These are phyloP conservation scores for Cardamine occulta DNA, from an alignment of 345 rosid genomes.

Conservation along the genomic window DNA sequence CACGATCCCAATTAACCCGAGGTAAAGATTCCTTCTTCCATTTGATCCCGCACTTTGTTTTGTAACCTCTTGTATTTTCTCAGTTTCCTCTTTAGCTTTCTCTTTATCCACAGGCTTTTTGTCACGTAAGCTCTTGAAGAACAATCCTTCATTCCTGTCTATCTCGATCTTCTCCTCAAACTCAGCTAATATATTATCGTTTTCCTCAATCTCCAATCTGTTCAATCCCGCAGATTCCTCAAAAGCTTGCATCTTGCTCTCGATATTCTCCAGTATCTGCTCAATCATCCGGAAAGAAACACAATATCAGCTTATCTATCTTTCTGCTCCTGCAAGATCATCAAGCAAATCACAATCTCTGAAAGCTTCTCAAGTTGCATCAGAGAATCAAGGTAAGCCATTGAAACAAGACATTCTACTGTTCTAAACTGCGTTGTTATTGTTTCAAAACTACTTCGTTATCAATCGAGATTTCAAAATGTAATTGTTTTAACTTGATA, in stretches of 20 bases:
- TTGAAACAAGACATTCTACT: not conserved
- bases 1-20: constrained; percentile 62
- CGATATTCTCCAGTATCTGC: constrained; percentile 87
- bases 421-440: constrained; percentile 8
- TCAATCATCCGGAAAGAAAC: constrained; percentile 20
- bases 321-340: constrained; percentile 23
- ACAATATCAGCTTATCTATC: constrained; percentile 7
- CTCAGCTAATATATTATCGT: constrained; percentile 62
- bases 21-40: constrained; percentile 69
- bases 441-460: not conserved
- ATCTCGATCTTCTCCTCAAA: constrained; percentile 72
- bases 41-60: constrained; percentile 63
- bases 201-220: constrained; percentile 65
- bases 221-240: constrained; percentile 77
- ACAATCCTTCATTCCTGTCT: constrained; percentile 81
- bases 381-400: constrained; percentile 23
- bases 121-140: constrained; percentile 75
- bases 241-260: constrained; percentile 82
- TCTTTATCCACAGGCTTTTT: constrained; percentile 55
- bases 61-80: constrained; percentile 54
- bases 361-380: constrained; percentile 27
- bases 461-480: not conserved
- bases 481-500: constrained; percentile 10
- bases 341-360: constrained; percentile 26
- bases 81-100: constrained; percentile 64